Evolutionary conservation across 805 yeast genomes (phyloP).

Genomic region (Starmerella asiatica): DNA sequence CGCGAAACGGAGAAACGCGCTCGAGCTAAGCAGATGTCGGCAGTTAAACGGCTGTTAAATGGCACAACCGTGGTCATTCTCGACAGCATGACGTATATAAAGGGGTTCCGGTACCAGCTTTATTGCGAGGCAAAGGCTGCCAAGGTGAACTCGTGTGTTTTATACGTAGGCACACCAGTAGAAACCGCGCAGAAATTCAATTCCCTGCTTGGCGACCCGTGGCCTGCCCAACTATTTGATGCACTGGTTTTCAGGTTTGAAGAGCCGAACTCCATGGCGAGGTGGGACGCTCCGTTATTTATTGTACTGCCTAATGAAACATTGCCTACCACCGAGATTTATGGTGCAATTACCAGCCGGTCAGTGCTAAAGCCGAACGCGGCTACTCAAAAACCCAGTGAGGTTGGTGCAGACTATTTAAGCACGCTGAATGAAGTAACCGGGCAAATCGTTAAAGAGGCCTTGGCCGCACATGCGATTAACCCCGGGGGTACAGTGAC

Average conservation of each 20-base stretch:
- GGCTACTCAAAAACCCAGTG: constrained; percentile 72
- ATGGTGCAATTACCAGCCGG: constrained; percentile 33
- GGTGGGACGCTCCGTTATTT: constrained; percentile 93
- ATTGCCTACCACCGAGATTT: constrained; percentile 51
- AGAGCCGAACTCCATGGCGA: constrained; percentile 70
- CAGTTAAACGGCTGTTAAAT: constrained; percentile 69
- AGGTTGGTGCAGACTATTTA: constrained; percentile 59
- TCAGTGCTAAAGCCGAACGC: constrained; percentile 64
- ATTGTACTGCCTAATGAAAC: constrained; percentile 42
- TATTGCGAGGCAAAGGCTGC: constrained; percentile 85
- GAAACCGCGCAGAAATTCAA: constrained; percentile 57
- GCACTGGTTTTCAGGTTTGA: constrained; percentile 77
- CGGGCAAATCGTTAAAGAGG: constrained; percentile 45
- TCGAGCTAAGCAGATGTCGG: constrained; percentile 74
- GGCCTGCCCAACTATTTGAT: constrained; percentile 54
- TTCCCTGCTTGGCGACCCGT: constrained; percentile 23
- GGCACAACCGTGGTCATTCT: constrained; percentile 61
- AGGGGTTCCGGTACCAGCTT: constrained; percentile 88
- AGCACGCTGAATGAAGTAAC: constrained; percentile 68
- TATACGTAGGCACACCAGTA: constrained; percentile 61
- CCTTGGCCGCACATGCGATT: constrained; percentile 50
- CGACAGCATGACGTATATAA: constrained; percentile 79
- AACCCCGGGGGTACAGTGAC: constrained; percentile 25
- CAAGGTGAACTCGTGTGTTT: constrained; percentile 67
- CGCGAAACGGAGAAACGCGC: constrained; percentile 67